Evolutionary conservation across 2,329 filamentous ascomycete genomes (phyloP).

Genomic region (Elsinoe perseae): DNA sequence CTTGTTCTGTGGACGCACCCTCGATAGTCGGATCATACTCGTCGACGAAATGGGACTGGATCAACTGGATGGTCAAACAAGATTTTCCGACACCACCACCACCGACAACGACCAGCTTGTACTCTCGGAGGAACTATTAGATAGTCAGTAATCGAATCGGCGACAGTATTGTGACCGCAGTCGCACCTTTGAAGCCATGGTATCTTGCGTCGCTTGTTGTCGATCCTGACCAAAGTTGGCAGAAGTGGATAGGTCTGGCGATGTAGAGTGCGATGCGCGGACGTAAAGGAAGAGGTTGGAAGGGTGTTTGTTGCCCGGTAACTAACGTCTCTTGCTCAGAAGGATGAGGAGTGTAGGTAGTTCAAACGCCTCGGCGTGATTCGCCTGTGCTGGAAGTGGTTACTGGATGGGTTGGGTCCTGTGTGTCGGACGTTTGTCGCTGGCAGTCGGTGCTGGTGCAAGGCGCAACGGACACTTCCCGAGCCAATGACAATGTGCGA

Average conservation of each 20-base stretch:
- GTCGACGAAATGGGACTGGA: slow-evolving; percentile 89
- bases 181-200: slow-evolving; percentile 21
- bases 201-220: neutral
- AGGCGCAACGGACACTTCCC: slow-evolving; percentile 8
- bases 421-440: slow-evolving; percentile 8
- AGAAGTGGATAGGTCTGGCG: neutral
- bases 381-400: slow-evolving; percentile 8
- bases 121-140: slow-evolving; percentile 44
- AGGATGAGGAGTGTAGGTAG: slow-evolving; percentile 9
- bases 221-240: slow-evolving; percentile 14
- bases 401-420: neutral
- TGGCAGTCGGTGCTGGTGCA: slow-evolving; percentile 11
- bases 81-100: slow-evolving; percentile 99
- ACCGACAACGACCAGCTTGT: slow-evolving; percentile 76
- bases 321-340: slow-evolving; percentile 5
- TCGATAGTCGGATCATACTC: slow-evolving; percentile 99
- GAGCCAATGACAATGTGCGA: slow-evolving; percentile 9
- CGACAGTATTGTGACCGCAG: neutral
- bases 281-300: slow-evolving; percentile 10
- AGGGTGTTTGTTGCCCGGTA: slow-evolving; percentile 14
- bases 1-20: slow-evolving; percentile 50
- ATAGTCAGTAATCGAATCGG: slow-evolving; percentile 2
- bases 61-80: slow-evolving; percentile 87
- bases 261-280: neutral
- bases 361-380: slow-evolving; percentile 8